phyloP scores from a whole-genome alignment of 106 monocot genomes.

The Acorus gramineus region DNA sequence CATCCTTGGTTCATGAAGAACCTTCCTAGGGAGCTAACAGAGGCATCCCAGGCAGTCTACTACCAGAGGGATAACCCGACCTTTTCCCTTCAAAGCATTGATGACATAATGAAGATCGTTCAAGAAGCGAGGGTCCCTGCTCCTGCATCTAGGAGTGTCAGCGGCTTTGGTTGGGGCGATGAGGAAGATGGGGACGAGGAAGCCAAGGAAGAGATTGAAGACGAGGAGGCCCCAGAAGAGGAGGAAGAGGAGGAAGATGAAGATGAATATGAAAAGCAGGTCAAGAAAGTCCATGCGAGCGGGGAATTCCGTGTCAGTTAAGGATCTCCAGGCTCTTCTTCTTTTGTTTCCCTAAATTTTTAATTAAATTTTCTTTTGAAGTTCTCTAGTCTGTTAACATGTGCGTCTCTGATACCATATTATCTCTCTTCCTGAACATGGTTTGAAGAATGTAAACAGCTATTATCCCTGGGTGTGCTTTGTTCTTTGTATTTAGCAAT shows the following conservation, averaged over 20 bases:
- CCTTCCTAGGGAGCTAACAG: conserved; percentile 71
- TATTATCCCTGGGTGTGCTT: no score
- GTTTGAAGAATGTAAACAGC: no score
- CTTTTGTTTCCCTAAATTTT: neutral
- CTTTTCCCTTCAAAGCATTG: conserved; percentile 34
- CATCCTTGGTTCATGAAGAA: conserved; percentile 90
- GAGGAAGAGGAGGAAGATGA: conserved; percentile 17
- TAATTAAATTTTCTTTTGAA: neutral
- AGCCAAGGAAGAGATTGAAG: conserved; percentile 7
- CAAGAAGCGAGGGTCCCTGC: conserved; percentile 34
- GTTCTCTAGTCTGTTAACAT: no score
- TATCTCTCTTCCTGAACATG: no score
- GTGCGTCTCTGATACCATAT: no score
- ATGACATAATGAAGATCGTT: conserved; percentile 59
- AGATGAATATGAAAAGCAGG: conserved; percentile 12
- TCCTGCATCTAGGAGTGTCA: conserved; percentile 7
- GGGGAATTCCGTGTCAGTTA: conserved; percentile 11
- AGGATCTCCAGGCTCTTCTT: neutral
- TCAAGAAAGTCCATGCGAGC: conserved; percentile 18
- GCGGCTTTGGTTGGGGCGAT: conserved; percentile 30
- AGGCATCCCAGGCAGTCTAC: conserved; percentile 40
- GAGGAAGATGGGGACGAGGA: conserved; percentile 24
- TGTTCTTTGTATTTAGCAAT: no score
- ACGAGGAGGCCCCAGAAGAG: conserved; percentile 18
- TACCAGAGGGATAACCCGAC: conserved; percentile 41